These are phyloP conservation scores for Candida endomychidarum DNA, from an alignment of 805 yeast genomes.

Conservation along the genomic window DNA sequence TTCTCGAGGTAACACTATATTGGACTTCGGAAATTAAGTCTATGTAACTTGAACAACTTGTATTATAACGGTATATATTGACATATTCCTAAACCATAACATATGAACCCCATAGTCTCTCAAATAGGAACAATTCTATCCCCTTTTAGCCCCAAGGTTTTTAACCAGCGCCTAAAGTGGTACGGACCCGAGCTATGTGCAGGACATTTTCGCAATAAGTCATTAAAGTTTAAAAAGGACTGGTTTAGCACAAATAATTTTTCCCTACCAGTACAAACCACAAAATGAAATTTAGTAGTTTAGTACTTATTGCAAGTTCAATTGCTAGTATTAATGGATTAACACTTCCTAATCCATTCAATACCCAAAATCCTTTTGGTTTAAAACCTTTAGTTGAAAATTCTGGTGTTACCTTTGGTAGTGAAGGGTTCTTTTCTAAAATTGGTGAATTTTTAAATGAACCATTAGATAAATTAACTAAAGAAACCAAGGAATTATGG, in stretches of 20 bases:
- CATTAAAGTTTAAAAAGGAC: slow-evolving; percentile 4
- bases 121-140: neutral
- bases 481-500: slow-evolving; percentile 56
- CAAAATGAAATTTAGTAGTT: slow-evolving; percentile 12
- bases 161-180: slow-evolving; percentile 1
- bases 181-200: slow-evolving; percentile 1
- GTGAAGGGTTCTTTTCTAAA: slow-evolving; percentile 34
- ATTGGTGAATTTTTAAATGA: slow-evolving; percentile 54
- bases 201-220: slow-evolving; percentile 1
- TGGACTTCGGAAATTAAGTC: too few species aligned
- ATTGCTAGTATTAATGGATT: slow-evolving; percentile 21
- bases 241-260: neutral
- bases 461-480: slow-evolving; percentile 48
- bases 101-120: neutral
- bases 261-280: neutral
- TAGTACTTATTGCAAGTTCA: slow-evolving; percentile 18
- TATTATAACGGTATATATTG: too few species aligned
- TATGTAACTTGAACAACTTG: too few species aligned
- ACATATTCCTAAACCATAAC: neutral
- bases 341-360: slow-evolving; percentile 19
- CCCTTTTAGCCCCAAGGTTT: neutral
- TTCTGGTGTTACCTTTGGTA: slow-evolving; percentile 15
- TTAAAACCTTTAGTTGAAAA: slow-evolving; percentile 6
- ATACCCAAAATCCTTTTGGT: slow-evolving; percentile 12
- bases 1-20: neutral